Evolutionary conservation across 305 asterid species (phyloP), one percentile per base, ranked within the genome.

Genomic region (Andrographis paniculata): DNA sequence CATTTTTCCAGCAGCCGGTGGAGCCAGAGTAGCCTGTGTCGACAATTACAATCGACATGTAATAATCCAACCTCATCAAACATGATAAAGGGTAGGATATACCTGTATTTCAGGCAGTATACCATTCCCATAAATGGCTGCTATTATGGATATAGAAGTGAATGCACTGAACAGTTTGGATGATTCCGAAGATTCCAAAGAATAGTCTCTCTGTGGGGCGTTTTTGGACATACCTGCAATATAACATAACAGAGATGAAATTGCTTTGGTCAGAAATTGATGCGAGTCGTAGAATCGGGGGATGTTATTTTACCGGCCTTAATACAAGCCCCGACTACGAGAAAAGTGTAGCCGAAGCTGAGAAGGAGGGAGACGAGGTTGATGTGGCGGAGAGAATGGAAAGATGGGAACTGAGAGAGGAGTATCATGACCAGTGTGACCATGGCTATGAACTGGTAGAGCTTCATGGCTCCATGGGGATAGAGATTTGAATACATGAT

Each of bases 91-190:
- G n/a, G n/a, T n/a, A n/a, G n/a, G 31, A 47, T 9, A 31, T 45
- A 84, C 95, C 78, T 88, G 98, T 58, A 89, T 89, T 61, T 89
- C 98, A 4, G 98, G 96, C 7, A 89, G 81, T 43, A 89, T 85
- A 48, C 98, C 98, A 24, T 85, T 89, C 42, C 98, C 98, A 20
- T 62, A 89, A 43, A 85, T 89, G 63, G 96, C 87, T 52, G 98
- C 98, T 54, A 89, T 69, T 15, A 89, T 80, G 43, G 98, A 85
- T 63, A 85, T 82, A 38, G 98, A 78, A 36, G 91, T 72, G 72
- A 82, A 89, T 14, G 92, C 96, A 55, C 69, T 78, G 68, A 85
- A 67, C 48, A 74, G 44, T 67, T 76, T 70, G n/a, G 94, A 62
- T n/a, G 79, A 63, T 9, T 65, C 50, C 22, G 92, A 70, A 17